Evolutionary conservation across 2,329 filamentous ascomycete genomes (phyloP), one percentile per base, ranked within the genome.

Genomic region (Phialophora expanda): DNA sequence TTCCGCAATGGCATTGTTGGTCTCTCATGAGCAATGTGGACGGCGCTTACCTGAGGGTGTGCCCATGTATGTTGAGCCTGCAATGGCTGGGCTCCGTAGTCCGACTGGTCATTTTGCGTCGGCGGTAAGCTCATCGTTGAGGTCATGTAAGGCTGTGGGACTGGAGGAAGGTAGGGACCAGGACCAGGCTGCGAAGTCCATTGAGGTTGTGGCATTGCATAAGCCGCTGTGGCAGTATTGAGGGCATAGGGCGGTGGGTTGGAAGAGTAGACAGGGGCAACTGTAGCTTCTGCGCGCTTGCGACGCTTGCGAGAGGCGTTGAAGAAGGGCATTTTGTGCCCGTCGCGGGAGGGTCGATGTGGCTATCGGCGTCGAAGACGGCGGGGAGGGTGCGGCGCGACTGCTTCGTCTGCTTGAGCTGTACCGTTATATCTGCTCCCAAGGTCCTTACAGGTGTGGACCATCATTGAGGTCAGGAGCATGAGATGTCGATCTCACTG

Each of bases 1-100:
- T 90, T 86, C 71, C 62, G 65, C 57, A 69, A 50, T 24, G 51
- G 57, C 17, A 59, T 38, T 32, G 28, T 34, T n/a, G 59, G 17
- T 60, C 44, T 51, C 6, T 53, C 24, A 17, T 44, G 34, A 20
- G 14, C 41, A 28, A 34, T 53, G n/a, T 41, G 5, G n/a, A 56
- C 38, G 56, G n/a, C 7, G 22, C 26, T 26, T 5, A 61, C 6
- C 12, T 60, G 28, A 8, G 62, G 44, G 22, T 41, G 53, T n/a
- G 63, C 58, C 61, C 63, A 66, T 30, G 56, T 66, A 56, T 60
- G 61, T 46, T 64, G 66, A 26, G 59, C 44, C n/a, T 57, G 59
- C 28, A 61, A 9, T 41, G 59, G 56, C 44, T 11, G 20, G 14
- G 30, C 24, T 7, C 28, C 30, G 48, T 60, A 56, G 12, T 58